phyloP scores from a whole-genome alignment of 768 basidiomycete species.

The Sporobolomyces phaffii region DNA sequence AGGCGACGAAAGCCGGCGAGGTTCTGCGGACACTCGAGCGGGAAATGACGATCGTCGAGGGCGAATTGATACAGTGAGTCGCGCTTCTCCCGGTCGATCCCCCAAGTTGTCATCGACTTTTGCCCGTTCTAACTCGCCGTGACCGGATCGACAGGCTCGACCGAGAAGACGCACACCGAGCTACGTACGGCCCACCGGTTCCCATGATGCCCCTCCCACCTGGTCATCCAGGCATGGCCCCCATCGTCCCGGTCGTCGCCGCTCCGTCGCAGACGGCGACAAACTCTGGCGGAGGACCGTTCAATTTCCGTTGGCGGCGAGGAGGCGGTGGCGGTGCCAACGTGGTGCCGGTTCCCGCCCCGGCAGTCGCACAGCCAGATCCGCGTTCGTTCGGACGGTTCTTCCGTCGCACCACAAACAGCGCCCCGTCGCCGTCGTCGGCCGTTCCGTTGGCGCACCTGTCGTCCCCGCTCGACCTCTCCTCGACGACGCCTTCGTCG shows the following conservation, averaged over 20 bases:
- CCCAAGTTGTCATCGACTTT: not conserved
- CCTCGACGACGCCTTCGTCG: not conserved
- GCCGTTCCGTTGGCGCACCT: not conserved
- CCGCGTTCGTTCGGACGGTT: constrained; percentile 21
- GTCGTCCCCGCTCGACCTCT: no score
- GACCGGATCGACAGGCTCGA: constrained; percentile 17
- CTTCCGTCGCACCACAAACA: constrained; percentile 19
- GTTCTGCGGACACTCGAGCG: constrained; percentile 24
- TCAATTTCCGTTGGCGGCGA: constrained; percentile 21
- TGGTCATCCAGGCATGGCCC: not conserved
- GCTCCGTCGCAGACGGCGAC: not conserved
- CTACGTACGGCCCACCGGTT: not conserved
- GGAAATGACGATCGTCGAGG: constrained; percentile 31
- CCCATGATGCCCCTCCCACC: not conserved
- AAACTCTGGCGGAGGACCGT: not conserved
- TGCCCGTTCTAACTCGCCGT: not conserved
- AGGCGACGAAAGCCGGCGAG: constrained; percentile 16
- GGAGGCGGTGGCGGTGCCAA: not conserved
- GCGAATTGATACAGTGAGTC: constrained; percentile 32
- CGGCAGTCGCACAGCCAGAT: no score
- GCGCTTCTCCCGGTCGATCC: not conserved
- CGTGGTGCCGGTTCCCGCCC: no score
- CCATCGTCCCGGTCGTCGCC: constrained; percentile 5
- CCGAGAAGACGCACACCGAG: constrained; percentile 34
- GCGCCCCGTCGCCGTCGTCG: no score